These are phyloP conservation scores for Fistulifera pelliculosa DNA, from an alignment of 108 stramenopile species.

Conservation along the genomic window DNA sequence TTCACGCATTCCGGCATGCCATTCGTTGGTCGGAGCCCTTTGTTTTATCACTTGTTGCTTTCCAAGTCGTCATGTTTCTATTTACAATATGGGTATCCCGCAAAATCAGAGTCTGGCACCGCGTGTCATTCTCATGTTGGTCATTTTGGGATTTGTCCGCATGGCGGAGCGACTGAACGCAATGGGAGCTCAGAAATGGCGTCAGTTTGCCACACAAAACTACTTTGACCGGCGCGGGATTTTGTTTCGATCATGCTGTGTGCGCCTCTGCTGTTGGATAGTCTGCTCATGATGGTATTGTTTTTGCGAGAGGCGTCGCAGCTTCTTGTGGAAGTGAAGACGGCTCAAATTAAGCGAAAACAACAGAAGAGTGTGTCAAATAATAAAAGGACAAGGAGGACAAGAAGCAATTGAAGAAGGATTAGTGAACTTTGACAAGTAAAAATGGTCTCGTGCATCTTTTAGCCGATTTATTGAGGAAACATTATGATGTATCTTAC, in stretches of 20 bases:
- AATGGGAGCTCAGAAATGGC: constrained; percentile 47
- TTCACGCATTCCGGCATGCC: constrained; percentile 69
- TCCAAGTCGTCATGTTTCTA: constrained; percentile 57
- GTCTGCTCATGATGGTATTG: constrained; percentile 59
- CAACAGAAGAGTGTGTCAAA: too few species aligned
- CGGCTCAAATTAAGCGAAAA: constrained; percentile 42
- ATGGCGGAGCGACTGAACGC: constrained; percentile 62
- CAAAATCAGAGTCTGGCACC: constrained; percentile 27
- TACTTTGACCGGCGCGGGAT: constrained; percentile 85
- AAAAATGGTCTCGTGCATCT: too few species aligned
- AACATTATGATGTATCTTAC: too few species aligned
- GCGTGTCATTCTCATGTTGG: constrained; percentile 50
- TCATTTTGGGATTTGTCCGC: constrained; percentile 53
- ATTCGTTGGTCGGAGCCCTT: constrained; percentile 80
- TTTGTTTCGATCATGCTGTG: constrained; percentile 78
- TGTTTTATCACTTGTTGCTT: constrained; percentile 44
- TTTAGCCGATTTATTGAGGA: too few species aligned
- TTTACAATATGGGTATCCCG: constrained; percentile 29
- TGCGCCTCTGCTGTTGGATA: constrained; percentile 68
- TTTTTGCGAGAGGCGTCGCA: constrained; percentile 59
- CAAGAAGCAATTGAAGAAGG: not conserved
- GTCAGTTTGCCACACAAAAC: constrained; percentile 75
- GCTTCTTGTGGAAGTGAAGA: constrained; percentile 65
- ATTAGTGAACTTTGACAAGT: too few species aligned
- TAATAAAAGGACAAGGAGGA: too few species aligned